Percentiles rank a stretch among this genome's conserved stretches.
Conservation (phyloP, 2,329 filamentous ascomycete species). For the Colletotrichum coccodes region DNA sequence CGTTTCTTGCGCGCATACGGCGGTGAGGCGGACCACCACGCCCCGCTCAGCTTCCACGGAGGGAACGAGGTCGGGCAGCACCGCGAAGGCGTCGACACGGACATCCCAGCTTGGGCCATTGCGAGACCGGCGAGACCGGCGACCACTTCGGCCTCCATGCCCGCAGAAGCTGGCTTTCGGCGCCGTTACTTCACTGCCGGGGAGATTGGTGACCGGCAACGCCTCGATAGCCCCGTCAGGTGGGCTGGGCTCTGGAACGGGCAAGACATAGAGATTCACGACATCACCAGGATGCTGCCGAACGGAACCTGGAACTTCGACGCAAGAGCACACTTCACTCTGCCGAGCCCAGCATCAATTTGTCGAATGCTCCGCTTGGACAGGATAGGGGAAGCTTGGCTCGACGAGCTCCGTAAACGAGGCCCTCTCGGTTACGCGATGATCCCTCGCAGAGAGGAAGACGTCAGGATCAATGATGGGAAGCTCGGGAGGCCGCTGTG, state of each 20-base stretch:
- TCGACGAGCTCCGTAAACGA: background rate
- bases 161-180: background rate
- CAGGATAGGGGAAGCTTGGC: background rate
- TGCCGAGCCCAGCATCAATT: rapidly evolving
- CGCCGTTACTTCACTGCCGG: background rate
- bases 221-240: background rate
- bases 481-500: background rate
- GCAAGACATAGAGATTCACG: background rate
- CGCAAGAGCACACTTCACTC: background rate
- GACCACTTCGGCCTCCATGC: background rate
- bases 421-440: background rate
- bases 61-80: too few species aligned
- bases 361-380: background rate
- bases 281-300: background rate
- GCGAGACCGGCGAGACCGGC: background rate
- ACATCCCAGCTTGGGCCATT: background rate
- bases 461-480: background rate
- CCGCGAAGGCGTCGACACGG: background rate
- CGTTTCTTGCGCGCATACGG: rapidly evolving
- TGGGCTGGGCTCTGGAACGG: background rate
- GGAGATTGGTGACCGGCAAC: background rate
- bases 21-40: background rate
- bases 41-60: too few species aligned
- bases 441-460: background rate
- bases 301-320: background rate